Evolutionary conservation across 1,139 yeast species (phyloP), one percentile per base, ranked within the genome.

Genomic region (Nakaseomyces kungkrabaensis): DNA sequence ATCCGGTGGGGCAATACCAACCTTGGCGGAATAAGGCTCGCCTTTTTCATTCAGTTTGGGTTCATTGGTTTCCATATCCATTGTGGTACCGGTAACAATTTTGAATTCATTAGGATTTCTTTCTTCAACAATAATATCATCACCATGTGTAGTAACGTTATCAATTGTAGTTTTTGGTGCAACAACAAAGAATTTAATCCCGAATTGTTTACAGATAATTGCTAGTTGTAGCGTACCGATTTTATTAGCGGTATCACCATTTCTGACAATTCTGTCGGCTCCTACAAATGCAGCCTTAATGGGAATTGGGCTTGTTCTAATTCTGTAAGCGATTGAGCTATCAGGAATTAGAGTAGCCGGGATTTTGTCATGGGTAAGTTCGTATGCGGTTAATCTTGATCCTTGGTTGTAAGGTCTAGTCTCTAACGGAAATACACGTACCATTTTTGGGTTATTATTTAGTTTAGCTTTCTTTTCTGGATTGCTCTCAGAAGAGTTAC

Each of bases 351-450:
- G 73, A 1, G 96, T 86, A 49, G 94, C 81, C 5, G 97, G 97
- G 47, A 92, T 87, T 32, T 77, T 65, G 55, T 92, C 97, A 59
- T 86, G 83, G 17, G 85, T 81, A 47, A 92, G 74, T 65, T 92
- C 98, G 65, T 82, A 92, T 0, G 97, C 89, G 0, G 97, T 92
- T 55, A 92, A 73, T 58, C 96, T 78, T 0, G 97, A 89, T 4
- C 98, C 98, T 69, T 92, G 97, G 66, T 90, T 89, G 66, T 92
- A 92, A 0, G 98, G 98, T 60, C 98, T 77, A 0, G 98, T 92
- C 66, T 92, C 98, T 60, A 92, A 77, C 7, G 96, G 94, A 61
- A 81, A 92, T 0, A 85, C 94, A 52, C 81, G 88, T 13, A 79
- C 70, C 67, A 85, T 62, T 68, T 72, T 47, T n/a, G 72, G 70